Conservation (phyloP, 441 rosid genomes). For the Mallotus japonicus region DNA sequence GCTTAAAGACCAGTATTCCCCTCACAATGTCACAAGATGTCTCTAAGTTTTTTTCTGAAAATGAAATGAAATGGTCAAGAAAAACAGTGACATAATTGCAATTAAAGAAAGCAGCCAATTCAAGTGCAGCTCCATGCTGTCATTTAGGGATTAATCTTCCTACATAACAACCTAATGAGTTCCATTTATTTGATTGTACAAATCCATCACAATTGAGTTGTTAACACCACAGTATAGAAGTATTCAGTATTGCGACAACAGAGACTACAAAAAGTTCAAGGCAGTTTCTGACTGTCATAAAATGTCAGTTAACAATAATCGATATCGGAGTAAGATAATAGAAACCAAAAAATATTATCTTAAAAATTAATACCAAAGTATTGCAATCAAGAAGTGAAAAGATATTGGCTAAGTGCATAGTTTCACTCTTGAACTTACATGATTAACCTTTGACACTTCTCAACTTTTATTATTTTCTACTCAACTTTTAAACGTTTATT, state of each 20-base stretch:
- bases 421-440: no score
- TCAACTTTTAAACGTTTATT: no score
- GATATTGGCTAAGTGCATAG: no score
- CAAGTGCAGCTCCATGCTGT: background rate
- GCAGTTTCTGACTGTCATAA: background rate
- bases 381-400: background rate
- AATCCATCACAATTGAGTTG: background rate
- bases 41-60: background rate
- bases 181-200: background rate
- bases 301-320: background rate
- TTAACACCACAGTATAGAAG: background rate
- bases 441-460: no score
- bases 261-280: background rate
- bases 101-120: background rate
- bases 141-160: background rate
- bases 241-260: background rate
- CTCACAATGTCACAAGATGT: background rate
- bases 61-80: background rate
- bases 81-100: background rate
- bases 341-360: background rate
- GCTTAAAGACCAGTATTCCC: slow-evolving; percentile 2
- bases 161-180: background rate
- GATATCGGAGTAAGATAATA: background rate
- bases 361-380: background rate
- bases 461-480: no score